Conservation (phyloP, 1,284 basidiomycete genomes). For the Melampsora americana region DNA sequence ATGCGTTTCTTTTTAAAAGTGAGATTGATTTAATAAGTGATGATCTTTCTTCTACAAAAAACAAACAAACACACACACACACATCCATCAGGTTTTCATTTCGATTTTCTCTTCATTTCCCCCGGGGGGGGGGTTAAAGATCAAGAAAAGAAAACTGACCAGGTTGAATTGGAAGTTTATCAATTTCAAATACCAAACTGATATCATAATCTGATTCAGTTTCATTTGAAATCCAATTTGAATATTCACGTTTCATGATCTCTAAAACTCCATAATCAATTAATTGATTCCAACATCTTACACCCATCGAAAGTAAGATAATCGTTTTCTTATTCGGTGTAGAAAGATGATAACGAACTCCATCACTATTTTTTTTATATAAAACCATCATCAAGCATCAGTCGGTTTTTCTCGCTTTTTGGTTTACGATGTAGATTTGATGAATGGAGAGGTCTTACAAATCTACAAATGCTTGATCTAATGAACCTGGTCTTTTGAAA, state of each 20-base stretch:
- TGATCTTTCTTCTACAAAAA: conserved; percentile 68
- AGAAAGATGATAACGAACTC: conserved; percentile 87
- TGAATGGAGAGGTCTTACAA: conserved; percentile 2
- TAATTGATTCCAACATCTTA: conserved; percentile 89
- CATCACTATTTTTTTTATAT: conserved; percentile 97
- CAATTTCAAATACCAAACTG: conserved; percentile 80
- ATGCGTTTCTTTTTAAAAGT: conserved; percentile 85
- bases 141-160: conserved; percentile 62
- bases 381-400: too few relatives aligned
- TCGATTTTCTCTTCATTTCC: not conserved
- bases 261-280: conserved; percentile 80
- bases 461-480: conserved; percentile 24
- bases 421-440: too few relatives aligned
- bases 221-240: conserved; percentile 60
- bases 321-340: conserved; percentile 71
- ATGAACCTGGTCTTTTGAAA: conserved; percentile 21
- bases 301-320: conserved; percentile 87
- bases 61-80: conserved; percentile 1
- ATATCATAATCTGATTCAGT: conserved; percentile 83
- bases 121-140: too few relatives aligned
- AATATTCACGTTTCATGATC: conserved; percentile 79
- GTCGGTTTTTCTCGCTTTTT: too few relatives aligned
- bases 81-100: not conserved
- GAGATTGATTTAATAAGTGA: conserved; percentile 77
- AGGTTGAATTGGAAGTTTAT: conserved; percentile 70